A percentile compares a stretch with the other conserved stretches of the same genome.
Conservation (phyloP, 306 rosid species). For the Quercus parvula region DNA sequence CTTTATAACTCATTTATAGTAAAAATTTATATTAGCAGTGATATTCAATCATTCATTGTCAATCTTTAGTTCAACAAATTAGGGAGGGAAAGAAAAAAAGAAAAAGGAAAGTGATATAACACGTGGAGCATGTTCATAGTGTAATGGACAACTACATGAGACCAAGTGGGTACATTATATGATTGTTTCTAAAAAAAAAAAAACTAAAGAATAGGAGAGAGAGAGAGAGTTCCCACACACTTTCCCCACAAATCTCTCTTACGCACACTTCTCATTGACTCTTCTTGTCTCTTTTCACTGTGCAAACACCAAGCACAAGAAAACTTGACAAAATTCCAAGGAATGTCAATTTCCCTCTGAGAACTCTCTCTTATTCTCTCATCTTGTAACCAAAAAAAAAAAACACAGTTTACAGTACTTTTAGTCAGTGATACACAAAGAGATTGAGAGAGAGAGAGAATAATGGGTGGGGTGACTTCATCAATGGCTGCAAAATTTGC, state of each 20-base stretch:
- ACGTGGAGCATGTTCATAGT: slow-evolving; percentile 33
- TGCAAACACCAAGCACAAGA: slow-evolving; percentile 5
- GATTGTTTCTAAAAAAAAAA: slow-evolving; percentile 17
- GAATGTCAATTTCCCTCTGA: slow-evolving; percentile 22
- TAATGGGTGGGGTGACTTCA: slow-evolving; percentile 85
- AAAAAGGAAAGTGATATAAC: background rate
- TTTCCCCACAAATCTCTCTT: background rate
- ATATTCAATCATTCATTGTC: too few species aligned
- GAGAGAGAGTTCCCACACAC: background rate
- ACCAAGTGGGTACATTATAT: slow-evolving; percentile 22
- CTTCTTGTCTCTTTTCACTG: background rate
- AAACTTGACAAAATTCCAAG: background rate
- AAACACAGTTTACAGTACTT: background rate
- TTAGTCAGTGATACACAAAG: background rate
- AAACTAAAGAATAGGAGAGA: slow-evolving; percentile 25
- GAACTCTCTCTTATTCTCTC: background rate
- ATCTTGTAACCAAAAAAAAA: background rate
- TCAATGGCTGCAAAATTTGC: slow-evolving; percentile 93
- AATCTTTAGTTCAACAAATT: too few species aligned
- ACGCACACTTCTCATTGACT: background rate
- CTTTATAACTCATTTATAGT: too few species aligned
- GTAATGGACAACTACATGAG: background rate
- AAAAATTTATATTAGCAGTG: too few species aligned
- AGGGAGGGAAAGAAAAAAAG: too few species aligned
- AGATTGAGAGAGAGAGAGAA: background rate